Evolutionary conservation across 192 early-diverging fungal genomes (phyloP), one percentile per base, ranked within the genome.

Genomic region (Thamnidium elegans): DNA sequence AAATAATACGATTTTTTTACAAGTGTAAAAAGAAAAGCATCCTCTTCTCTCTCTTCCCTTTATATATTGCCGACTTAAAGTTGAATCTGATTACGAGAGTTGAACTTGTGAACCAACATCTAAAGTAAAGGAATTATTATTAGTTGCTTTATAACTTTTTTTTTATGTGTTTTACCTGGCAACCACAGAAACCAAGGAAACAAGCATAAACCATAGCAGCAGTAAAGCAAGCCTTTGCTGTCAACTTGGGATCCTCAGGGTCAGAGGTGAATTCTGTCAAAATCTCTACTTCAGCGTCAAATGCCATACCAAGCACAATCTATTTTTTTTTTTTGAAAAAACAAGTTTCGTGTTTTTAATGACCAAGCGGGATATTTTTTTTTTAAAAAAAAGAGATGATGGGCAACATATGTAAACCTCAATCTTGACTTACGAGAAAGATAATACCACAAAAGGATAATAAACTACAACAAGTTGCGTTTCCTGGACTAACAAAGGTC

Each of bases 361-460:
- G 8, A 8, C 7, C 8, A 39, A 39, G 36, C 9, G 36, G 36
- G 36, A 11, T 58, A 42, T 32, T 7, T 26, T 30, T 7, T 15
- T 23, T 11, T n/a, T n/a, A n/a, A n/a, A n/a, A n/a, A 39, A 58
- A 58, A 31, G 8, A 58, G 46, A 62, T 39, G 45, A 31, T 13
- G 32, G 10, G 7, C 21, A 3, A 39, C 3, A 3, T 26, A n/a
- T 26, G 36, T n/a, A n/a, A 36, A 23, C 10, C 23, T 19, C 2
- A 11, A 36, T 55, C 26, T 61, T 68, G 66, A 50, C 67, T 73
- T 51, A 77, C 77, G 61, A 81, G 55, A 20, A 81, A 78, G 59
- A 81, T 74, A 51, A 81, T 78, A 26, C 79, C 79, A 69, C 69
- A 78, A 56, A 81, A 64, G 14, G 79, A 81, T 43, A 81, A 53